Evolutionary conservation across 73 alveolate species (phyloP), one percentile per base, ranked within the genome.

Genomic region (Loxodes magnus): DNA sequence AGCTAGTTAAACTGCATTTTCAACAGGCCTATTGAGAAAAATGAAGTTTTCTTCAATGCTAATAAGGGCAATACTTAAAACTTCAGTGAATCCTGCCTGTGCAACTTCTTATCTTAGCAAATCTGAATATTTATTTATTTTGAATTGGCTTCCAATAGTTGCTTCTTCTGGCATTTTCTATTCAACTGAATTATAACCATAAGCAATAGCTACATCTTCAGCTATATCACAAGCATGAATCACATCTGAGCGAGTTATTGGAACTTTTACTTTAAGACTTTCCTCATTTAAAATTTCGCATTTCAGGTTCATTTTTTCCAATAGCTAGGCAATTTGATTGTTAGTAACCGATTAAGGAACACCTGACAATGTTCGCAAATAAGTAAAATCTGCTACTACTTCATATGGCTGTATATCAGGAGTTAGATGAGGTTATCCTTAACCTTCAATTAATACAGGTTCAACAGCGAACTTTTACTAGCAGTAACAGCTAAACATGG

Each of bases 71-170:
- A 93, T 71, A 29, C 87, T 89, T 56, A 95, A 67, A 68, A 95
- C 85, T 79, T 95, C 99, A 55, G 79, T 84, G 74, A 58, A 91
- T 3, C 98, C 98, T 28, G 94, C 92, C 31, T 68, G 51, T 6
- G 96, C 98, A 24, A 88, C 71, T 71, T 94, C 99, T 54, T 44
- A 67, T 62, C 99, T 90, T 16, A 93, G 77, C 75, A 94, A 71
- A 77, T 94, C 99, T 4, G 96, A 39, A 64, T 80, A 50, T 59
- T 77, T 82, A 67, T 88, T 74, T 63, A 80, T 61, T 50, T 80
- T 62, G 65, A 74, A 73, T 64, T 80, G 88, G 16, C 60, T 72
- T 15, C 94, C 94, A 48, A 70, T 70, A 2, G 98, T 88, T 43
- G 63, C 64, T 4, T 97, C 82, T 24, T 78, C 67, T 15, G 95